Evolutionary conservation across 805 yeast genomes (phyloP), one percentile per base, ranked within the genome.

Genomic region (Cyberlindnera meyerae): DNA sequence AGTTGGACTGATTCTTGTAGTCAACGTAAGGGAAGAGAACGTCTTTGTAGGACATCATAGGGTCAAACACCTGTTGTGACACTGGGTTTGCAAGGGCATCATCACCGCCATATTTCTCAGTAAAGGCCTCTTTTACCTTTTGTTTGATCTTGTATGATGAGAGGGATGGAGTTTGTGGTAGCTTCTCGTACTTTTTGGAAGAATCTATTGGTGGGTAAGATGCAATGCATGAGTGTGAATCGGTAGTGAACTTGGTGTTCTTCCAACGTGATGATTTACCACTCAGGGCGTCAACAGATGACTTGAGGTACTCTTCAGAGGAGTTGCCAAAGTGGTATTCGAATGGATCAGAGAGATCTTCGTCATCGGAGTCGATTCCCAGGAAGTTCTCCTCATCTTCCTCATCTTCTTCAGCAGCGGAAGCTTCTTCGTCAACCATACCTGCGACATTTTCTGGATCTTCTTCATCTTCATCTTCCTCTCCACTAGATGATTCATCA

Each of bases 31-130:
- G 85, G 43, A 70, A 73, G 13, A 77, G 61, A 2, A 89, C 55
- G 56, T 89, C 96, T 44, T 74, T 73, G 59, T 93, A 89, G 31
- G 73, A 71, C 40, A 83, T 70, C 59, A 90, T 66, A 1, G 89
- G 80, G 18, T 77, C 75, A 7, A 82, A 67, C 2, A 87, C 48
- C 13, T 63, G 55, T 24, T 58, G 55, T 34, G 87, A 89, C 17
- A 77, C 41, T 2, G 54, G 45, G 2, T 72, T 56, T 17, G 73
- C 55, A 5, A 55, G 49, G 6, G 46, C 34, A 1, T n/a, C n/a
- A 4, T 31, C 26, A 1, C 48, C 45, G 5, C 54, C 39, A 25
- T 52, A 33, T 13, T 44, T 37, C 6, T 29, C 28, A 7, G 31
- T 35, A 43, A 65, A 48, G 25, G 64, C 51, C 5, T 50, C 43